These are phyloP conservation scores for Melanogaster broomeanus DNA, from an alignment of 768 basidiomycete genomes.

Conservation along the genomic window DNA sequence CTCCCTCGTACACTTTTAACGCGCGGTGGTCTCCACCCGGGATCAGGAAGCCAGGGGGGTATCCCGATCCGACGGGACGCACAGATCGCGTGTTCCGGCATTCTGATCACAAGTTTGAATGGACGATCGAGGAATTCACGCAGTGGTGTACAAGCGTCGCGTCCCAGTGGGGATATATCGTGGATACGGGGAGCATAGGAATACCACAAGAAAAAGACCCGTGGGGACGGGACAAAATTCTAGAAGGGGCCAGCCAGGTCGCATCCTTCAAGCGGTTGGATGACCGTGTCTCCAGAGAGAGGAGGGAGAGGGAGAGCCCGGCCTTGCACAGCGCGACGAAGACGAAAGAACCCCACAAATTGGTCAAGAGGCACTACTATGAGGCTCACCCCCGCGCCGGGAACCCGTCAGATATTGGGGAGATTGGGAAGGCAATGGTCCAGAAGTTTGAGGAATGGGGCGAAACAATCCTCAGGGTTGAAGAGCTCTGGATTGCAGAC, in stretches of 20 bases:
- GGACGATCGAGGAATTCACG: conserved; percentile 75
- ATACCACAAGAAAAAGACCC: conserved; percentile 58
- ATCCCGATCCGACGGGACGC: conserved; percentile 71
- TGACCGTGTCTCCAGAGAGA: conserved; percentile 30
- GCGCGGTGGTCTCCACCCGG: conserved; percentile 65
- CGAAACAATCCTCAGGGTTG: conserved; percentile 45
- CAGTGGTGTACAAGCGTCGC: conserved; percentile 61
- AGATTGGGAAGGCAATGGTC: conserved; percentile 53
- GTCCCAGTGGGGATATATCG: conserved; percentile 70
- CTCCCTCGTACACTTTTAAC: conserved; percentile 86
- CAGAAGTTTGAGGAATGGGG: conserved; percentile 55
- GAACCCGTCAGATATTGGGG: conserved; percentile 41
- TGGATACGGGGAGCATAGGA: conserved; percentile 62
- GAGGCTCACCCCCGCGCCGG: conserved; percentile 49
- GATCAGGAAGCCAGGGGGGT: conserved; percentile 47
- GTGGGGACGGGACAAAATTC: conserved; percentile 67
- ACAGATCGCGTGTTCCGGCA: conserved; percentile 80
- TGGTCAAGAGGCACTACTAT: conserved; percentile 52
- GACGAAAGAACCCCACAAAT: conserved; percentile 39
- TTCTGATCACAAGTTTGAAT: conserved; percentile 87
- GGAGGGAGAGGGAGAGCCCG: conserved; percentile 24
- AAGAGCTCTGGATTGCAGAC: conserved; percentile 50
- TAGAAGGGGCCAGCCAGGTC: conserved; percentile 68
- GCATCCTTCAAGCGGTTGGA: conserved; percentile 60
- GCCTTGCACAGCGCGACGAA: conserved; percentile 3